A percentile compares a stretch with the other conserved stretches of the same genome.
phyloP scores from a whole-genome alignment of 1,284 basidiomycete species.

The Austropuccinia psidii region DNA sequence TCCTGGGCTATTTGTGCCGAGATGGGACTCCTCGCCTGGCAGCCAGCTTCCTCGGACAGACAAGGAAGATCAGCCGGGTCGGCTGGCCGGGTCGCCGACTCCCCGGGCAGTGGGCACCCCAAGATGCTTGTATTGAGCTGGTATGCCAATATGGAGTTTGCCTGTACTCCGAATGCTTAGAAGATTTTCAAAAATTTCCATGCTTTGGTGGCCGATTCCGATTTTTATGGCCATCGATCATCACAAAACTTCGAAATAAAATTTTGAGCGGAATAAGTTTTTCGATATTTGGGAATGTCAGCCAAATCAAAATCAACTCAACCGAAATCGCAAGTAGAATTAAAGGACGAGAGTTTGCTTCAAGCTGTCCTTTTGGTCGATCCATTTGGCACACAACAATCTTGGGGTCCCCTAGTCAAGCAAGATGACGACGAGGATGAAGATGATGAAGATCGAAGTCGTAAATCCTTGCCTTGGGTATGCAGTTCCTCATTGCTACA shows the following conservation, averaged over 20 bases:
- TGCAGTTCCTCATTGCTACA: not conserved
- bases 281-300: conserved; percentile 1
- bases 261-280: not conserved
- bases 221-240: not conserved
- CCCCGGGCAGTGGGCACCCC: not conserved
- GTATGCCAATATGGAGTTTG: not conserved
- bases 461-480: conserved; percentile 15
- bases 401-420: conserved; percentile 25
- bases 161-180: no score
- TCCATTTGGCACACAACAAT: conserved; percentile 19
- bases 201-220: no score
- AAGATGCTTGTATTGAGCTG: not conserved
- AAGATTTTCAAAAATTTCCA: no score
- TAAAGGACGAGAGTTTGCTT: conserved; percentile 25
- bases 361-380: conserved; percentile 28
- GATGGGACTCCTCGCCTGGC: not conserved
- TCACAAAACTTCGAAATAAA: not conserved
- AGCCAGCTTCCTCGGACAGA: no score
- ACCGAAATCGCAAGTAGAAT: not conserved
- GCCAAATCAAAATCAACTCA: conserved; percentile 14
- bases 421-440: conserved; percentile 19
- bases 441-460: not conserved
- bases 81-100: not conserved
- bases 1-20: not conserved
- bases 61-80: not conserved